These are phyloP conservation scores for Sugiyamaella valdiviana DNA, from an alignment of 805 yeast species.

Conservation along the genomic window DNA sequence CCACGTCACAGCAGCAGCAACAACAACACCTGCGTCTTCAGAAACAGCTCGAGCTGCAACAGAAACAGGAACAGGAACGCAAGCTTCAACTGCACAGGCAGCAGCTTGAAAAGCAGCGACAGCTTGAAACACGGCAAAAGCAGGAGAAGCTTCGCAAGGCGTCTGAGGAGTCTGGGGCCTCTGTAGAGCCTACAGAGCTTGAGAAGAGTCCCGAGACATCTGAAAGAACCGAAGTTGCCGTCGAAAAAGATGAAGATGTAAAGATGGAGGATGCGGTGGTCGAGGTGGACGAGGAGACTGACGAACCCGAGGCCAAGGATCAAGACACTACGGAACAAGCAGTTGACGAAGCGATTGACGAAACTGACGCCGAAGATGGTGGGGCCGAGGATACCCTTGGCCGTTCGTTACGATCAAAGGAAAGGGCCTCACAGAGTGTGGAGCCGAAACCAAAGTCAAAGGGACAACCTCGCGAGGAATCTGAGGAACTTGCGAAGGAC, in stretches of 20 bases:
- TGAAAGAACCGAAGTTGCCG: slow-evolving; percentile 6
- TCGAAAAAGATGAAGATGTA: slow-evolving; percentile 6
- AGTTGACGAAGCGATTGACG: slow-evolving; percentile 5
- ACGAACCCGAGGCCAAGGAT: slow-evolving; percentile 2
- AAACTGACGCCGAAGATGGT: slow-evolving; percentile 1
- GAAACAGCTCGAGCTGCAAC: slow-evolving; percentile 19
- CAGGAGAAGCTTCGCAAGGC: slow-evolving; percentile 12
- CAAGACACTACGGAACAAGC: slow-evolving; percentile 1
- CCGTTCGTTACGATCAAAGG: too few species aligned
- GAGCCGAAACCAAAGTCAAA: too few species aligned
- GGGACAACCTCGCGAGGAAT: too few species aligned
- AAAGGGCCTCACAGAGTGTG: too few species aligned
- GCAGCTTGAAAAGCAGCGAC: slow-evolving; percentile 19
- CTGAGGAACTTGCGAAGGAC: not conserved
- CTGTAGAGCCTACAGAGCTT: too few species aligned
- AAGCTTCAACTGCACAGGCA: slow-evolving; percentile 18
- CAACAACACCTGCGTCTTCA: slow-evolving; percentile 16
- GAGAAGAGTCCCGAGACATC: slow-evolving; percentile 3
- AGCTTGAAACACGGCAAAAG: slow-evolving; percentile 14
- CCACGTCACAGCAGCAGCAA: slow-evolving; percentile 23
- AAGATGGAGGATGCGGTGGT: slow-evolving; percentile 8
- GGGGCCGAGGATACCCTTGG: not conserved
- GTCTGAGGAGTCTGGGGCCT: too few species aligned
- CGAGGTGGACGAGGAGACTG: slow-evolving; percentile 12
- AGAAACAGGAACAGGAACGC: slow-evolving; percentile 18